Evolutionary conservation across 176 grass and related monocot species (phyloP), one percentile per base, ranked within the genome.

Genomic region (Hsuehochloa calcarea): DNA sequence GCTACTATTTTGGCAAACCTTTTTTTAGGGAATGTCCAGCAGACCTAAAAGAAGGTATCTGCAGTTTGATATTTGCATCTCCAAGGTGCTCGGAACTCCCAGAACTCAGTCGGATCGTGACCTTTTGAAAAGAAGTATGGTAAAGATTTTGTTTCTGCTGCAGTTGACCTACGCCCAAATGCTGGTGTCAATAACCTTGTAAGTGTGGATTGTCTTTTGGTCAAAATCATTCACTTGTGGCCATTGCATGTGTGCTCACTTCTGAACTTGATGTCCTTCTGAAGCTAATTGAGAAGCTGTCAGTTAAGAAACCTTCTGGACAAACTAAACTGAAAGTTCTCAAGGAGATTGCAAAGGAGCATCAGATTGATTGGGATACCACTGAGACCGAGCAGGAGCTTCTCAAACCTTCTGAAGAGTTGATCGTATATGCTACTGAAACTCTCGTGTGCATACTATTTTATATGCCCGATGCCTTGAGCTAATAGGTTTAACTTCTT

Each of bases 21-120:
- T 40, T 86, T 10, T 92, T 70, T 74, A 99, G 96, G 81, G 89
- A 92, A 86, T 99, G 96, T 51, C 93, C 93, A 25, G 78, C 81
- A 17, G 96, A 99, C 89, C 61, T 99, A 65, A 99, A 95, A 90
- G 96, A 99, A 99, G 91, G 96, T 66, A 96, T 99, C 80, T 94
- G 91, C 75, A 99, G 96, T 77, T 87, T 99, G 72, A 96, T 99
- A 80, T 96, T 90, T 89, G 93, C 96, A 38, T 86, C 93, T 65
- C 96, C 96, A 91, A 96, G 96, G 73, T 96, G 96, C 81, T 99
- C 96, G 0, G 96, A 99, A 54, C 86, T 96, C 86, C 96, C 96
- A 76, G 93, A 98, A 85, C 96, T 96, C 34, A 58, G 76, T 70
- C 85, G 93, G 41, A 98, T 98, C 74, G 77, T 74, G 87, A 88